Percentiles rank a stretch among this genome's conserved stretches.
Conservation (phyloP, 139 green algal genomes). For the Volvox reticuliferus region DNA sequence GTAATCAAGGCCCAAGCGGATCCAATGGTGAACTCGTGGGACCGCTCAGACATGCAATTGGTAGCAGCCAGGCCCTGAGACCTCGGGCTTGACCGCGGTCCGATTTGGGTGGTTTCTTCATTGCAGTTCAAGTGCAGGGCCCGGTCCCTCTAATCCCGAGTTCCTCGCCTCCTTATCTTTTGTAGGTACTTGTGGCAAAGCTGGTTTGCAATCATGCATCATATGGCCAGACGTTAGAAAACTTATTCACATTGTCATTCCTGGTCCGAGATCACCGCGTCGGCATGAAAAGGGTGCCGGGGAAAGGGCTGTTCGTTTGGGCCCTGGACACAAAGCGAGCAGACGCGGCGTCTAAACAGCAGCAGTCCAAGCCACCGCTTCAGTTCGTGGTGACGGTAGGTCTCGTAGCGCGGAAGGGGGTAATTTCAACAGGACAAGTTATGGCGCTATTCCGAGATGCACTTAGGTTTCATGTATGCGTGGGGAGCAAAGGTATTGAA, state of each 20-base stretch:
- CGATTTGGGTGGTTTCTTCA: no score
- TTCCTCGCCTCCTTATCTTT: background rate
- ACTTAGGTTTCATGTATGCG: no score
- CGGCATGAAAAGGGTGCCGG: background rate
- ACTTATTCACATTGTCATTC: slow-evolving; percentile 90
- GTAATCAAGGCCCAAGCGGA: slow-evolving; percentile 47
- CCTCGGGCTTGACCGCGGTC: no score
- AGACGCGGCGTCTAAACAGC: background rate
- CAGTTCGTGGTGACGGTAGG: background rate
- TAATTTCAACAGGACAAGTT: no score
- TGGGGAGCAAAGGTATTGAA: no score
- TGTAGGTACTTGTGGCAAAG: slow-evolving; percentile 27
- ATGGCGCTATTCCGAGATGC: no score
- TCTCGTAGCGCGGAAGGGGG: background rate
- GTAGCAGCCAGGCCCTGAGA: no score
- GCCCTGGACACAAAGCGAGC: background rate
- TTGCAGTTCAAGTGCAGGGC: no score
- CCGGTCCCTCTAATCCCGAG: no score
- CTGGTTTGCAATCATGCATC: slow-evolving; percentile 73
- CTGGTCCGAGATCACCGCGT: slow-evolving; percentile 71
- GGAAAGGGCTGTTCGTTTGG: background rate
- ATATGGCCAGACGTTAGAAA: slow-evolving; percentile 92
- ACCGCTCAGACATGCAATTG: no score
- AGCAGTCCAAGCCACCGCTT: background rate
- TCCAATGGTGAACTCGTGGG: background rate